phyloP scores from a whole-genome alignment of 768 basidiomycete species.

The Mycena venus region DNA sequence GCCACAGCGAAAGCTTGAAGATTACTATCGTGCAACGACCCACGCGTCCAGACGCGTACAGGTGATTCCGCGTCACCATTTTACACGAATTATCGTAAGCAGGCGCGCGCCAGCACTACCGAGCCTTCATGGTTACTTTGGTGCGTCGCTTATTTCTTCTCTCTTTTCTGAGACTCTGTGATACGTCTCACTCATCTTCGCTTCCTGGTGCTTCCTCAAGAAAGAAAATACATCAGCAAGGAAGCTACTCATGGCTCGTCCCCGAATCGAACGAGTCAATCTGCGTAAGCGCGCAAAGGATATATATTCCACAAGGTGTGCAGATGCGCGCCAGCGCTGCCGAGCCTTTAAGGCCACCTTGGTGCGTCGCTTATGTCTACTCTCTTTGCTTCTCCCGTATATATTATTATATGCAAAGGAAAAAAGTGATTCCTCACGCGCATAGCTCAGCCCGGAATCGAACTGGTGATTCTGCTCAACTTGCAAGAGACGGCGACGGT shows the following conservation, averaged over 20 bases:
- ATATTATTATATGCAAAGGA: no score
- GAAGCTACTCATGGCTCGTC: not conserved
- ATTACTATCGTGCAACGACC: no score
- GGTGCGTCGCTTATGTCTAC: not conserved
- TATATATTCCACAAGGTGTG: no score
- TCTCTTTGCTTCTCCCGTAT: not conserved
- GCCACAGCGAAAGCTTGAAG: no score
- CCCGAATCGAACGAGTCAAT: not conserved
- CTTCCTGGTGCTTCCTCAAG: no score
- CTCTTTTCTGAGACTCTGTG: no score
- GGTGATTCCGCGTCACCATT: no score
- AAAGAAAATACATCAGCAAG: not conserved
- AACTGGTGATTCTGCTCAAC: not conserved
- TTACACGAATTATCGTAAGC: no score
- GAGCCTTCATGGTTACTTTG: not conserved
- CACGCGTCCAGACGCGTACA: no score
- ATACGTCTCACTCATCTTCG: no score
- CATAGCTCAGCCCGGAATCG: not conserved
- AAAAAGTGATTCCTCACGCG: not conserved
- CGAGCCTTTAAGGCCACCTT: not conserved
- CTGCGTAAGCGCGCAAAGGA: no score
- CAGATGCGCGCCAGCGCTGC: not conserved
- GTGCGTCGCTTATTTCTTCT: not conserved
- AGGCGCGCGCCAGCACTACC: not conserved
- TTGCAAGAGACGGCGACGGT: no score